These are phyloP conservation scores for Ophiorrhiza pumila DNA, from an alignment of 257 asterid genomes.

Conservation along the genomic window DNA sequence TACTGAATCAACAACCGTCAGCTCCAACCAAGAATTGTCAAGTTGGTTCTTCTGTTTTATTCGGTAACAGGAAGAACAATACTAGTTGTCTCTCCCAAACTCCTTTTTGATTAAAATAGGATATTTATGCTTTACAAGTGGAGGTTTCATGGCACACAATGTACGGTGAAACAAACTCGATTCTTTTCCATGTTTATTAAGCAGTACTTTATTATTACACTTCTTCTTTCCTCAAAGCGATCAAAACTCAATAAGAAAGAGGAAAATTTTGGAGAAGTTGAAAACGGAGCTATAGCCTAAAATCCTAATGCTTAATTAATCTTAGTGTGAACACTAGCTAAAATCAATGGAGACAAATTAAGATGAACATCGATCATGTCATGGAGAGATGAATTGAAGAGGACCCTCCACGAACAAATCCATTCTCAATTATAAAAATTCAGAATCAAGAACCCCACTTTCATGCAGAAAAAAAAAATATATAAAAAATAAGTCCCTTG, in stretches of 20 bases:
- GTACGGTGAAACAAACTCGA: conserved; percentile 25
- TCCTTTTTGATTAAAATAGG: conserved; percentile 2
- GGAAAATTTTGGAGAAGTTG: not conserved
- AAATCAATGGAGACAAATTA: conserved; percentile 36
- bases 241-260: conserved; percentile 13
- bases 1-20: not conserved
- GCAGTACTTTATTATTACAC: conserved; percentile 12
- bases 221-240: conserved; percentile 17
- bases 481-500: conserved; percentile 23
- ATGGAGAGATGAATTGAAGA: not conserved
- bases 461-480: conserved; percentile 38
- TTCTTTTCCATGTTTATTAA: conserved; percentile 9
- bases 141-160: conserved; percentile 29
- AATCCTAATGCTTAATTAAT: conserved; percentile 22
- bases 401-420: conserved; percentile 40
- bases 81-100: not conserved
- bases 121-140: conserved; percentile 20
- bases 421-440: conserved; percentile 21
- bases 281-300: not conserved
- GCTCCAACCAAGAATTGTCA: not conserved
- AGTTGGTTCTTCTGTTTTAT: not conserved
- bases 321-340: conserved; percentile 24
- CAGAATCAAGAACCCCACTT: conserved; percentile 55
- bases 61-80: not conserved
- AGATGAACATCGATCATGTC: conserved; percentile 18